Evolutionary conservation across 176 grass and related monocot genomes (phyloP).

Genomic region (Zea luxurians): DNA sequence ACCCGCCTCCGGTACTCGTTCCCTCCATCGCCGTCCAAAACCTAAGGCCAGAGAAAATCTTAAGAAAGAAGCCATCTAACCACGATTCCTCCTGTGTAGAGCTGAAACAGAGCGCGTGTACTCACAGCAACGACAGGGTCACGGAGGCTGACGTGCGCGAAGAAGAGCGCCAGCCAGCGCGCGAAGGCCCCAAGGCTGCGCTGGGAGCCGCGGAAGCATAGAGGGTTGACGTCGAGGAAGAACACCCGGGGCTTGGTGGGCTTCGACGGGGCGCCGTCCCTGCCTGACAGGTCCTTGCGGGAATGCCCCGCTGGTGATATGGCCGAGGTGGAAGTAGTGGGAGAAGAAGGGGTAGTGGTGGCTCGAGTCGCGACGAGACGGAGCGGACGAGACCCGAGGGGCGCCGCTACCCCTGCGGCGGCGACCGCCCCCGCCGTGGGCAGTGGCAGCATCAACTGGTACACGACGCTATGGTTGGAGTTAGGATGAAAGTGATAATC

Average conservation of each 20-base stretch:
- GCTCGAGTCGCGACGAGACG: neutral
- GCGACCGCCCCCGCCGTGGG: constrained; percentile 27
- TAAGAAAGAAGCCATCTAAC: neutral
- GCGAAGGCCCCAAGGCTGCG: constrained; percentile 66
- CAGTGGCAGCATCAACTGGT: constrained; percentile 8
- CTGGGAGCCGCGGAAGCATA: constrained; percentile 69
- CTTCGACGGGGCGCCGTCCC: constrained; percentile 24
- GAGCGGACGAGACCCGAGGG: neutral
- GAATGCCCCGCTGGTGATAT: constrained; percentile 49
- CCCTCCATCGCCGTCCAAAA: constrained; percentile 75
- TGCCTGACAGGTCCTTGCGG: constrained; percentile 42
- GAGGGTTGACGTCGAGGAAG: constrained; percentile 77
- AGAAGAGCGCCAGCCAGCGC: constrained; percentile 76
- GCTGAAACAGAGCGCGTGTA: neutral
- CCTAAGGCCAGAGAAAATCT: constrained; percentile 37
- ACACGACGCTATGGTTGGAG: neutral
- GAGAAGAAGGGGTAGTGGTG: neutral
- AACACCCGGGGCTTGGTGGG: constrained; percentile 45
- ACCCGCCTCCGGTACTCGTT: constrained; percentile 69
- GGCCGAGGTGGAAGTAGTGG: constrained; percentile 20
- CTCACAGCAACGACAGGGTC: constrained; percentile 77
- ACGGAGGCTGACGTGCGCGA: constrained; percentile 69
- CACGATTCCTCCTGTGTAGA: neutral
- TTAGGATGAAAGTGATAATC: too few species aligned
- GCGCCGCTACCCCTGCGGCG: neutral